These are phyloP conservation scores for Fusarium mundagurra DNA, from an alignment of 2,329 filamentous ascomycete genomes.

Conservation along the genomic window DNA sequence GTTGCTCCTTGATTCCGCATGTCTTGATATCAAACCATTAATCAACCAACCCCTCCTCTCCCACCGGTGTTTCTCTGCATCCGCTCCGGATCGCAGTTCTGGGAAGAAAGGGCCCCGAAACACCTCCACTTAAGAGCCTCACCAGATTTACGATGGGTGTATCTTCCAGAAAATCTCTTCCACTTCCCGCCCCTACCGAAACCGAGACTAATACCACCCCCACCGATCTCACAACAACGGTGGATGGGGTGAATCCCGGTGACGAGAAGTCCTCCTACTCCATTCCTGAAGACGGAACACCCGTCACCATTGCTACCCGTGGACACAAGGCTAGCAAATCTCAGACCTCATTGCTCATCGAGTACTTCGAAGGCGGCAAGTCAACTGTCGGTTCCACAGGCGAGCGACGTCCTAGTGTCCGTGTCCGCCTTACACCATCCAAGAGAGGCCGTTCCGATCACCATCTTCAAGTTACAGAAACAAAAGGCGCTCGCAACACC, in stretches of 20 bases:
- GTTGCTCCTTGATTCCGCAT: constrained; percentile 40
- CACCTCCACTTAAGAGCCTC: constrained; percentile 29
- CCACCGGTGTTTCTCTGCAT: constrained; percentile 28
- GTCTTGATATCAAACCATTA: constrained; percentile 43
- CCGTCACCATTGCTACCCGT: constrained; percentile 88
- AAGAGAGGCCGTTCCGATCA: constrained; percentile 71
- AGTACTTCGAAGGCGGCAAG: constrained; percentile 90
- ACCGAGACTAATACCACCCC: constrained; percentile 71
- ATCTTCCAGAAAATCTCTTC: constrained; percentile 67
- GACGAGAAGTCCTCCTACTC: constrained; percentile 80
- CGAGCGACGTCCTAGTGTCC: constrained; percentile 82
- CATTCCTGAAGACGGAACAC: constrained; percentile 86
- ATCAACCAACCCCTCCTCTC: constrained; percentile 33
- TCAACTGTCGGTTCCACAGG: constrained; percentile 60
- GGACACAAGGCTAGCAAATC: constrained; percentile 70
- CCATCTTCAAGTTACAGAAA: constrained; percentile 88
- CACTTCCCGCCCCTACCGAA: constrained; percentile 82
- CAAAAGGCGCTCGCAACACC: constrained; percentile 76
- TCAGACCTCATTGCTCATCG: constrained; percentile 91
- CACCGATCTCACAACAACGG: constrained; percentile 63
- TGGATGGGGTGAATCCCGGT: constrained; percentile 74
- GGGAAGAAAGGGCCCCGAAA: constrained; percentile 36
- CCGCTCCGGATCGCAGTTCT: constrained; percentile 33
- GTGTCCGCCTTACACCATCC: constrained; percentile 81
- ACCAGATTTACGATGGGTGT: constrained; percentile 61